Percentiles rank a stretch among this genome's conserved stretches.
Conservation (phyloP, 345 rosid genomes). For the Syzygium jambos region DNA sequence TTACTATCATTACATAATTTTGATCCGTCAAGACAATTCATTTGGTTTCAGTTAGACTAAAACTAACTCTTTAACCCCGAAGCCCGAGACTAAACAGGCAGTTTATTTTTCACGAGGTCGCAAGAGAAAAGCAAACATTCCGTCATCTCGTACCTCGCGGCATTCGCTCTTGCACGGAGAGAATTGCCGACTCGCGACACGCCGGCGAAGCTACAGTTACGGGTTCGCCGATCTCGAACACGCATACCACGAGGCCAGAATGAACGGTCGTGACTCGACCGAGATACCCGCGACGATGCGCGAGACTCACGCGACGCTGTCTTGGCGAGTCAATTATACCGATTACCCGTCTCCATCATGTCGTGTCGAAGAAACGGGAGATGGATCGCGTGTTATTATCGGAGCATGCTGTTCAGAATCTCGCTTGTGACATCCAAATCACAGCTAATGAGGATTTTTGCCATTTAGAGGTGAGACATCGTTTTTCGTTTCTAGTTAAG, state of each 20-base stretch:
- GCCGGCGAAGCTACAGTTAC: accelerated
- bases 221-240: not conserved
- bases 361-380: no score
- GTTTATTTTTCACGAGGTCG: not conserved
- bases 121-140: accelerated
- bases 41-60: not conserved
- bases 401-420: not conserved
- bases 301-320: not conserved
- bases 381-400: not conserved
- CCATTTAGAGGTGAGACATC: not conserved
- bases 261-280: accelerated
- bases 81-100: not conserved
- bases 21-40: not conserved
- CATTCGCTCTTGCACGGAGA: accelerated
- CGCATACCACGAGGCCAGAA: not conserved
- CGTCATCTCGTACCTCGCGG: accelerated
- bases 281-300: no score
- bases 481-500: not conserved
- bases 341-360: not conserved
- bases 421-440: not conserved
- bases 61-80: not conserved
- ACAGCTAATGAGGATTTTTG: not conserved
- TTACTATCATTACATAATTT: not conserved
- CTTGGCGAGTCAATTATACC: not conserved
- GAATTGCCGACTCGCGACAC: accelerated